These are phyloP conservation scores for Claviceps purpurea DNA, from an alignment of 2,329 filamentous ascomycete genomes.

Conservation along the genomic window DNA sequence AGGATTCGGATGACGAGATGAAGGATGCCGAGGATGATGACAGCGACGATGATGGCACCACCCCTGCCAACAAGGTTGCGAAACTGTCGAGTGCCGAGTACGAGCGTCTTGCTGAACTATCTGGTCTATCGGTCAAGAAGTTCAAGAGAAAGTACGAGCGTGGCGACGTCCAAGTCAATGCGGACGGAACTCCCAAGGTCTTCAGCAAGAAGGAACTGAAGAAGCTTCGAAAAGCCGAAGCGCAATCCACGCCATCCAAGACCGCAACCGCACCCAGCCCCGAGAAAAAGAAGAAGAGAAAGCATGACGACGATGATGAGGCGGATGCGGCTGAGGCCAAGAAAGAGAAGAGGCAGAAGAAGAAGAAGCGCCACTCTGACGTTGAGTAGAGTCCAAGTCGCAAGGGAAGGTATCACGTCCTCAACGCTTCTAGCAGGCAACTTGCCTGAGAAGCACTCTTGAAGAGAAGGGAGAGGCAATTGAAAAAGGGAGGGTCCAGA, in stretches of 20 bases:
- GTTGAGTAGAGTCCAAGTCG: slow-evolving; percentile 5
- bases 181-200: slow-evolving; percentile 51
- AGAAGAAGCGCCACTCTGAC: slow-evolving; percentile 30
- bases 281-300: slow-evolving; percentile 54
- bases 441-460: no score
- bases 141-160: slow-evolving; percentile 69
- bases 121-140: slow-evolving; percentile 59
- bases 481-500: slow-evolving; percentile 2
- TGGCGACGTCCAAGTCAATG: slow-evolving; percentile 55
- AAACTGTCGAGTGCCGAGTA: slow-evolving; percentile 43
- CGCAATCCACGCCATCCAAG: slow-evolving; percentile 29
- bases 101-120: slow-evolving; percentile 47
- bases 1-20: slow-evolving; percentile 31
- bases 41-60: slow-evolving; percentile 19
- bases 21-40: slow-evolving; percentile 29
- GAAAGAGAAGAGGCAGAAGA: slow-evolving; percentile 44
- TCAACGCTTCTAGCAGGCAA: not conserved
- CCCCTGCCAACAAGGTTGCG: slow-evolving; percentile 22
- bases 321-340: slow-evolving; percentile 47
- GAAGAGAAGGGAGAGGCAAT: no score
- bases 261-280: slow-evolving; percentile 19
- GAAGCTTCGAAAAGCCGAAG: slow-evolving; percentile 53
- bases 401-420: not conserved
- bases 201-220: slow-evolving; percentile 66
- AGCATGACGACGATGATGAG: slow-evolving; percentile 54